phyloP scores from a whole-genome alignment of 1,284 basidiomycete genomes.

The Lentinus polychrous region DNA sequence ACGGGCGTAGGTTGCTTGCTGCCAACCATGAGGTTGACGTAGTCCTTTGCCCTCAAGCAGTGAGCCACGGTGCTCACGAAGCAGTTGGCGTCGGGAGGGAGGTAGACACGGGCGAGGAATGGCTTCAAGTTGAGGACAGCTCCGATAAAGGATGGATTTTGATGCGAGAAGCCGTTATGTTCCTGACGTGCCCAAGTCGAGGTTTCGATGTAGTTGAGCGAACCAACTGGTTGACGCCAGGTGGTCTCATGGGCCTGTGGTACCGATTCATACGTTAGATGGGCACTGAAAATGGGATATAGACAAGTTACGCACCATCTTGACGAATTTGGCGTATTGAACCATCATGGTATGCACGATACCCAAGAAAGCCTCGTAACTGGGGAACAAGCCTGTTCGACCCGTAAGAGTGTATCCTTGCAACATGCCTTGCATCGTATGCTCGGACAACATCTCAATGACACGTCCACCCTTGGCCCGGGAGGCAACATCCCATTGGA shows the following conservation, averaged over 20 bases:
- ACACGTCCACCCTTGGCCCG: constrained; percentile 70
- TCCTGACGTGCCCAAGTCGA: constrained; percentile 83
- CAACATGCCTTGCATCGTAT: constrained; percentile 83
- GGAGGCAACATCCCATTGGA: constrained; percentile 72
- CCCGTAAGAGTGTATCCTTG: constrained; percentile 83
- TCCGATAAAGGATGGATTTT: constrained; percentile 83
- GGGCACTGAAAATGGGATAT: background rate
- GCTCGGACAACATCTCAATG: constrained; percentile 84
- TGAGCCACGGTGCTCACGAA: constrained; percentile 77
- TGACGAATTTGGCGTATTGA: constrained; percentile 82
- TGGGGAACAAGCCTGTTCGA: constrained; percentile 79
- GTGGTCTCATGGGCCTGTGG: constrained; percentile 54
- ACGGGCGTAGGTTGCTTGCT: constrained; percentile 75
- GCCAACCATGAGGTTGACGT: constrained; percentile 81
- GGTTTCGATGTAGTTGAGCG: constrained; percentile 83
- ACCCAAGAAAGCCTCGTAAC: constrained; percentile 83
- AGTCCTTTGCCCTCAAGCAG: constrained; percentile 78
- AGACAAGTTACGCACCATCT: constrained; percentile 43
- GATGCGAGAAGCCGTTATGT: constrained; percentile 77
- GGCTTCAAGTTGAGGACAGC: constrained; percentile 76
- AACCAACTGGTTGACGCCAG: constrained; percentile 70
- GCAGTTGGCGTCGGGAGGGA: constrained; percentile 88
- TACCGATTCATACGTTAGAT: constrained; percentile 10
- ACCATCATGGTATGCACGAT: constrained; percentile 77
- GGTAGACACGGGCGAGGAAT: constrained; percentile 71